Evolutionary conservation across 179 eudicot genomes (phyloP).

Genomic region (Pouteria campechiana): DNA sequence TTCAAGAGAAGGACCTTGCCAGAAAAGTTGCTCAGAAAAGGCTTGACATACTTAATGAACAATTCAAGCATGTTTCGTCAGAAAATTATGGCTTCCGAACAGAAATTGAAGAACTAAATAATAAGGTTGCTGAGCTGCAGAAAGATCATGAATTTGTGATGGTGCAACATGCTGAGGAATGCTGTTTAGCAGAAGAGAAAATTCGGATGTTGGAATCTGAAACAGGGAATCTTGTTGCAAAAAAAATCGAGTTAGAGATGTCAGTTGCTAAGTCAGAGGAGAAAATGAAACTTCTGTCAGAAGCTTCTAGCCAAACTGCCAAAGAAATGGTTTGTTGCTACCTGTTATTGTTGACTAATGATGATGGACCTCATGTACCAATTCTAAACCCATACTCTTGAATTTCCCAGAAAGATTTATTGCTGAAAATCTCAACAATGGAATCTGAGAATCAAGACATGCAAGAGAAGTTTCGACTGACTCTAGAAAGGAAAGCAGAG

Average conservation of each 20-base stretch:
- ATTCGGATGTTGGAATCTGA: slow-evolving; percentile 56
- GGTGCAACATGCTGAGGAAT: slow-evolving; percentile 91
- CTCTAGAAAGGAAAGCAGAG: slow-evolving; percentile 40
- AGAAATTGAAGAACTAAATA: slow-evolving; percentile 39
- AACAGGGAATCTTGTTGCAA: slow-evolving; percentile 38
- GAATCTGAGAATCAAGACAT: slow-evolving; percentile 47
- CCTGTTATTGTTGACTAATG: slow-evolving; percentile 1
- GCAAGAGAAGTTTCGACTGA: slow-evolving; percentile 42
- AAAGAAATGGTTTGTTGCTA: slow-evolving; percentile 73
- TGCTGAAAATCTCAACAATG: slow-evolving; percentile 38
- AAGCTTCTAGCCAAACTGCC: slow-evolving; percentile 38
- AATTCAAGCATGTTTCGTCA: slow-evolving; percentile 30
- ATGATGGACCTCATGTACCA: background rate
- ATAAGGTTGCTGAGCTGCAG: slow-evolving; percentile 57
- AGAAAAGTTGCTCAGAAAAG: slow-evolving; percentile 35
- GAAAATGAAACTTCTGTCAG: slow-evolving; percentile 37
- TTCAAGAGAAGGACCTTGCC: slow-evolving; percentile 44
- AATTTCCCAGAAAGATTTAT: slow-evolving; percentile 48
- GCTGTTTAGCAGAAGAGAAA: slow-evolving; percentile 68
- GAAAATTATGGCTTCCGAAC: slow-evolving; percentile 49
- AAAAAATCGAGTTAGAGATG: slow-evolving; percentile 43
- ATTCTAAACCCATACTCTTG: background rate
- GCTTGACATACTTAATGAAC: slow-evolving; percentile 42
- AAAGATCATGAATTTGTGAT: slow-evolving; percentile 54
- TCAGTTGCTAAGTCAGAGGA: slow-evolving; percentile 42